Evolutionary conservation across 805 yeast genomes (phyloP), one percentile per base, ranked within the genome.

Genomic region (Ogataea angusta): DNA sequence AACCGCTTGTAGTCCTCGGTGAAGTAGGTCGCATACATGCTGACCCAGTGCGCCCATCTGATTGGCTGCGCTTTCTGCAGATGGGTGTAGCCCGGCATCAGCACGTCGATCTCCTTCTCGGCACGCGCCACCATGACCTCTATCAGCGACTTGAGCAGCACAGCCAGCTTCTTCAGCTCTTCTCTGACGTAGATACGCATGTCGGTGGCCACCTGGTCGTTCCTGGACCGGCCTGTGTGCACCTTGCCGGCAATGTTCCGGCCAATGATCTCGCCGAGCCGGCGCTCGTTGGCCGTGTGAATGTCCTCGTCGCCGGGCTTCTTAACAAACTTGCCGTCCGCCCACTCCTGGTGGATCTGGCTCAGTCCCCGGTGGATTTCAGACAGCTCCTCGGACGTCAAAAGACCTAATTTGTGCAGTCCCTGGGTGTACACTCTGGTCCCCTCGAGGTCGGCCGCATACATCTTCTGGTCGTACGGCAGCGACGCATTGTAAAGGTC

Each of bases 1-100:
- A 93, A 73, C 62, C 99, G 78, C 62, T 85, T 79, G 67, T 84
- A 80, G 62, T 93, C 99, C 59, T 89, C 89, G 8, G 90, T 78
- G 65, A 93, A 83, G 61, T 90, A 93, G 2, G 99, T 91, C 27
- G 96, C 97, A 59, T 93, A 91, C 62, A 88, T 81, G 52, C 91
- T 79, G 51, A 93, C 72, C 96, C 97, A 91, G 63, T 93, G 99
- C 1, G 97, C 74, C 99, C 99, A 93, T 68, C 99, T 80, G 59
- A 93, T 93, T n/a, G 99, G 99, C 68, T 90, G 99, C 2, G 98
- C 98, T 63, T 96, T 85, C 73, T 93, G 99, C 62, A 93, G 72
- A 69, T 93, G 99, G 10, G 99, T 93, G 70, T 93, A 93, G 31
- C 99, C 99, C 9, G 99, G 99, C 98, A 93, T 93, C 59, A 93